Conservation (phyloP, 208 protist genomes). For the Trypanosoma brucei region DNA sequence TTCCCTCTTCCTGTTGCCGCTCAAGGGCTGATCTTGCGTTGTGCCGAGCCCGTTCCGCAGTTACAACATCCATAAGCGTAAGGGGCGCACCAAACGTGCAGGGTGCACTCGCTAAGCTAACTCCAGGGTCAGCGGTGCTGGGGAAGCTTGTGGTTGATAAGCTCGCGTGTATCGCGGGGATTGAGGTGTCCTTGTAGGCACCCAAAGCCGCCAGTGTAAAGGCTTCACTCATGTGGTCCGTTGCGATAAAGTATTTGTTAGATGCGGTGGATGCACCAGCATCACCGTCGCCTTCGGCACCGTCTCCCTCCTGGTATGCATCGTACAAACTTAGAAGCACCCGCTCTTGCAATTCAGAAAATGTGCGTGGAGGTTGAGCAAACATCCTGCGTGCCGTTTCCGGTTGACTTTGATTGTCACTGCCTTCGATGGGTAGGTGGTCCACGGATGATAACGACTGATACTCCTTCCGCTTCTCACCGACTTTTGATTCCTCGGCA, state of each 20-base stretch:
- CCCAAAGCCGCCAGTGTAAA: conserved; percentile 49
- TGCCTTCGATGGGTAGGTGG: no score
- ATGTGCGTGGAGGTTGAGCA: conserved; percentile 33
- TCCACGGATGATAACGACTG: no score
- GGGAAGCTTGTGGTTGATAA: background rate
- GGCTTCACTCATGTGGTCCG: conserved; percentile 58
- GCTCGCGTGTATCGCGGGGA: background rate
- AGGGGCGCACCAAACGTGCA: conserved; percentile 29
- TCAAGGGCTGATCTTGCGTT: conserved; percentile 18
- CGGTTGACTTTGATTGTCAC: background rate
- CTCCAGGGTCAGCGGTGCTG: background rate
- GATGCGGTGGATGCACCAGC: background rate
- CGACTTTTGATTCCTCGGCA: conserved; percentile 30
- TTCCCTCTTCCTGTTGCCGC: background rate
- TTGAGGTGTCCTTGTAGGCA: conserved; percentile 3
- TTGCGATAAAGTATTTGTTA: conserved; percentile 49
- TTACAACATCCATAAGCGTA: conserved; percentile 58
- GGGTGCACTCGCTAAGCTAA: background rate
- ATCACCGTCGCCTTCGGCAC: conserved; percentile 3
- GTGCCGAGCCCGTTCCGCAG: conserved; percentile 17
- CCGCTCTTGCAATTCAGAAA: conserved; percentile 52
- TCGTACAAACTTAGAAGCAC: conserved; percentile 68
- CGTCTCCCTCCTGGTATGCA: conserved; percentile 23
- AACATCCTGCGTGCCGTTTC: conserved; percentile 6
- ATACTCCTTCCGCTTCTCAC: conserved; percentile 2